A percentile compares a stretch with the other conserved stretches of the same genome.
Evolutionary conservation across 2,329 filamentous ascomycete species (phyloP).

Genomic region (Penicillium sp.): DNA sequence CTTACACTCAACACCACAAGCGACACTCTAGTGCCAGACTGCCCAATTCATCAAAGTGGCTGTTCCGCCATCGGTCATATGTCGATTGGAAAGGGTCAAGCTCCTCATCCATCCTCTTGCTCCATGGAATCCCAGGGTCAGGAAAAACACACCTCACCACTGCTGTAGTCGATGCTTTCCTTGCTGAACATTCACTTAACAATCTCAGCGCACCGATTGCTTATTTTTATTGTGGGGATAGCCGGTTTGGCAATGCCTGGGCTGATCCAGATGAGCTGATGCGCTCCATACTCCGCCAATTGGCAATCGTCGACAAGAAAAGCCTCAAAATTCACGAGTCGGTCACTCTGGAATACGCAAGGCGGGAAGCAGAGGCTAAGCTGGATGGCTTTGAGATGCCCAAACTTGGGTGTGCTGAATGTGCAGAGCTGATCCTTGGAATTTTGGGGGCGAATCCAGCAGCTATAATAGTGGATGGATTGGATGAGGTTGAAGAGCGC

Average conservation of each 20-base stretch:
- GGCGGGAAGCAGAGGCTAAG: not conserved
- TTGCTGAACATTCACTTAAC: not conserved
- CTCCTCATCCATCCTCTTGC: conserved; percentile 15
- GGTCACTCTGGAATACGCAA: not conserved
- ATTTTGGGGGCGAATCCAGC: conserved; percentile 18
- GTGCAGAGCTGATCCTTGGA: conserved; percentile 19
- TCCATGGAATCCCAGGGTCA: conserved; percentile 21
- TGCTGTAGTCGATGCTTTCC: not conserved
- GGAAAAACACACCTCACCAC: conserved; percentile 20
- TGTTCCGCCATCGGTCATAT: conserved; percentile 16
- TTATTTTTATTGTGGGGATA: conserved; percentile 14
- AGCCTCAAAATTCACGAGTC: not conserved
- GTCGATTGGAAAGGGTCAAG: conserved; percentile 16
- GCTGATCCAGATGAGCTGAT: conserved; percentile 16
- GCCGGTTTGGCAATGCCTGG: conserved; percentile 8
- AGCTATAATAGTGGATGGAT: conserved; percentile 32
- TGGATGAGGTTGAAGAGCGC: conserved; percentile 31
- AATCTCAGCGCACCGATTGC: not conserved
- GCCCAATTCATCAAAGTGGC: conserved; percentile 17
- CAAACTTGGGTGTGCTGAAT: conserved; percentile 14
- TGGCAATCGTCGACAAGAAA: conserved; percentile 6
- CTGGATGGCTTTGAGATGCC: conserved; percentile 12
- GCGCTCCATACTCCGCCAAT: conserved; percentile 13
- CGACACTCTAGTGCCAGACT: conserved; percentile 8
- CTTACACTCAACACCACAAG: conserved; percentile 17